Conservation (phyloP, 2,329 filamentous ascomycete species). For the Harringtonia lauricola region DNA sequence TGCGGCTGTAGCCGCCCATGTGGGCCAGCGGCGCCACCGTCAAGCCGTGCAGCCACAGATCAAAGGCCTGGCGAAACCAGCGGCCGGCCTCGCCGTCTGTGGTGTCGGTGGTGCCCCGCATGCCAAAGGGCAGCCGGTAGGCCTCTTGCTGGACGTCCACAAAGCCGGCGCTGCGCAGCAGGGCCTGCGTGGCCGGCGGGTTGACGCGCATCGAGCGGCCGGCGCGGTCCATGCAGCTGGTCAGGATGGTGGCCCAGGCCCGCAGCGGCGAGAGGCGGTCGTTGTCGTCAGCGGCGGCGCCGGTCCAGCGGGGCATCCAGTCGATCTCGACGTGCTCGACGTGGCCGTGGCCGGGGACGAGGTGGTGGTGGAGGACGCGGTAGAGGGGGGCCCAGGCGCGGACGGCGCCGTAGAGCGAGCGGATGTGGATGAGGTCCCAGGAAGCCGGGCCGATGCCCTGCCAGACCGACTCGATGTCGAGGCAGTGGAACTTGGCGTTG, state of each 20-base stretch:
- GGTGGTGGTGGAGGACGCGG: slow-evolving; percentile 55
- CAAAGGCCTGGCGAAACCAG: slow-evolving; percentile 76
- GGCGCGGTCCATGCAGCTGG: slow-evolving; percentile 41
- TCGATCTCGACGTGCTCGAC: slow-evolving; percentile 90
- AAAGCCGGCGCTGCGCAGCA: slow-evolving; percentile 63
- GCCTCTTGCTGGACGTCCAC: slow-evolving; percentile 63
- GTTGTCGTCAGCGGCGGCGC: slow-evolving; percentile 46
- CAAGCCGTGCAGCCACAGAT: slow-evolving; percentile 61
- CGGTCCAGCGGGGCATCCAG: slow-evolving; percentile 61
- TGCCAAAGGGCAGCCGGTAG: slow-evolving; percentile 61
- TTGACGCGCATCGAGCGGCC: slow-evolving; percentile 54
- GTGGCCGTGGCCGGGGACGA: slow-evolving; percentile 63
- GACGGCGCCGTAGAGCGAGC: slow-evolving; percentile 70
- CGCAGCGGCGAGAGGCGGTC: background rate
- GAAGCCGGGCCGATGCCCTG: slow-evolving; percentile 32
- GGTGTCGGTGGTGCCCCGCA: slow-evolving; percentile 38
- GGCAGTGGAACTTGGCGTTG: slow-evolving; percentile 57
- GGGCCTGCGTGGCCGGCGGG: slow-evolving; percentile 37
- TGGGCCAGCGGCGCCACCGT: slow-evolving; percentile 63
- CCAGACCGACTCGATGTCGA: slow-evolving; percentile 75
- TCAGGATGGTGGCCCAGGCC: slow-evolving; percentile 2
- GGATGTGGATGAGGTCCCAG: slow-evolving; percentile 77
- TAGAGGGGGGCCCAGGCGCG: slow-evolving; percentile 67
- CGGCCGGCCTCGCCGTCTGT: slow-evolving; percentile 52
- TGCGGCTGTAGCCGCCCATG: slow-evolving; percentile 45